A percentile compares a stretch with the other conserved stretches of the same genome.
phyloP scores from a whole-genome alignment of 805 yeast species.

The Teunomyces tritomae region DNA sequence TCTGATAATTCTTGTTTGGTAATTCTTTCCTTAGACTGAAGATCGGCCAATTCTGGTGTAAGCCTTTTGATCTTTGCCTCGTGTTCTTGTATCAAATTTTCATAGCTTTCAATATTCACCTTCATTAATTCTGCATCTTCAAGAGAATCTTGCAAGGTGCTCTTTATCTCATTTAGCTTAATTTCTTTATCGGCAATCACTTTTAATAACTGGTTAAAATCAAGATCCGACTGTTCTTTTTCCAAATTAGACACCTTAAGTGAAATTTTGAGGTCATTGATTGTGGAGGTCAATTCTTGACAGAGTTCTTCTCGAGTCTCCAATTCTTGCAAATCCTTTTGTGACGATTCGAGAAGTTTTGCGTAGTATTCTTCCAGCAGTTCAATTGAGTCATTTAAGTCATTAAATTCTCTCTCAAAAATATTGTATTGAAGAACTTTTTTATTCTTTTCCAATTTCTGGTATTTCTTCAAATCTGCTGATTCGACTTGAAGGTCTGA shows the following conservation, averaged over 20 bases:
- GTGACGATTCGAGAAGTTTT: slow-evolving; percentile 49
- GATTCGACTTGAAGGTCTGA: slow-evolving; percentile 80
- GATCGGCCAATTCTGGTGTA: slow-evolving; percentile 40
- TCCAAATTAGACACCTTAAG: slow-evolving; percentile 57
- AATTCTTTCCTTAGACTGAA: slow-evolving; percentile 39
- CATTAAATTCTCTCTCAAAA: slow-evolving; percentile 71
- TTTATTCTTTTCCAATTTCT: slow-evolving; percentile 61
- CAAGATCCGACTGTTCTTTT: slow-evolving; percentile 48
- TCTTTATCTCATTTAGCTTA: slow-evolving; percentile 41
- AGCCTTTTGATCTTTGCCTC: slow-evolving; percentile 34
- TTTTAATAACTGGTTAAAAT: slow-evolving; percentile 48
- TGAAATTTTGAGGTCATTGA: slow-evolving; percentile 46
- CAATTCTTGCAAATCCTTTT: slow-evolving; percentile 51
- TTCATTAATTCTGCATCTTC: slow-evolving; percentile 26
- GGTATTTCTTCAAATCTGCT: slow-evolving; percentile 68
- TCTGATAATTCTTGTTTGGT: slow-evolving; percentile 39
- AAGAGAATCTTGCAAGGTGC: slow-evolving; percentile 28
- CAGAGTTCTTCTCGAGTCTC: slow-evolving; percentile 59
- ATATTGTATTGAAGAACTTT: slow-evolving; percentile 73
- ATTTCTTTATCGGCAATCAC: slow-evolving; percentile 50
- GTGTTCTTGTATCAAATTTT: slow-evolving; percentile 30
- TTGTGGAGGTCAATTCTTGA: slow-evolving; percentile 41
- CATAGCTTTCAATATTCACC: slow-evolving; percentile 18
- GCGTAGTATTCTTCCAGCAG: slow-evolving; percentile 57
- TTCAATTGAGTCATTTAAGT: slow-evolving; percentile 59